These are phyloP conservation scores for Cyclostephanos invisitatus DNA, from an alignment of 108 stramenopile species.

Conservation along the genomic window DNA sequence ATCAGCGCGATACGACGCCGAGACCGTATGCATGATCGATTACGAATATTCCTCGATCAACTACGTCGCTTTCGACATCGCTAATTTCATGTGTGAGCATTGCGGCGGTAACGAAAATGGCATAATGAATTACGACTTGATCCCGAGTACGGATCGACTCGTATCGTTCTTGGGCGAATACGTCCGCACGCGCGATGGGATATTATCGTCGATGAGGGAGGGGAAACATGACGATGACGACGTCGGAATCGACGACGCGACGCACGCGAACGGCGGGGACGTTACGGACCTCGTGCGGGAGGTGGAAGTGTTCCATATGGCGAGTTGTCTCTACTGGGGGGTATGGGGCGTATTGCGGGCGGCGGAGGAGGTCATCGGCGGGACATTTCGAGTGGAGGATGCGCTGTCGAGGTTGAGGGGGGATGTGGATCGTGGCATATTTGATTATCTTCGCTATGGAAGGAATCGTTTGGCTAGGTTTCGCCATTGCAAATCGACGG, in stretches of 20 bases:
- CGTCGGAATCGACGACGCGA: slow-evolving; percentile 4
- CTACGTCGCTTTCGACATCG: slow-evolving; percentile 81
- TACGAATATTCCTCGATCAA: slow-evolving; percentile 87
- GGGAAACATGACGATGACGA: too few relatives aligned
- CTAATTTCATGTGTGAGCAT: slow-evolving; percentile 89
- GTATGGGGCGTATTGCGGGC: slow-evolving; percentile 87
- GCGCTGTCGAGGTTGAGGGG: slow-evolving; percentile 17
- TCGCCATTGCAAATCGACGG: slow-evolving; percentile 10
- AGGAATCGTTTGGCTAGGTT: slow-evolving; percentile 35
- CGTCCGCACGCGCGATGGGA: slow-evolving; percentile 26
- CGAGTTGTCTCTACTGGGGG: slow-evolving; percentile 85
- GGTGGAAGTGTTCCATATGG: slow-evolving; percentile 69
- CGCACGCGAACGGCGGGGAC: not conserved
- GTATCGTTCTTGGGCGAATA: slow-evolving; percentile 55
- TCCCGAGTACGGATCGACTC: slow-evolving; percentile 52
- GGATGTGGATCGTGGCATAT: slow-evolving; percentile 10
- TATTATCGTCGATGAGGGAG: not conserved
- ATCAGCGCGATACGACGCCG: not conserved
- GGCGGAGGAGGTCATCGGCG: slow-evolving; percentile 62
- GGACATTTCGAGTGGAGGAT: slow-evolving; percentile 50
- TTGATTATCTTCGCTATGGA: slow-evolving; percentile 42
- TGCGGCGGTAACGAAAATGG: slow-evolving; percentile 74
- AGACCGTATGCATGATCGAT: slow-evolving; percentile 74
- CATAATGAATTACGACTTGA: slow-evolving; percentile 57
- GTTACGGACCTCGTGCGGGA: slow-evolving; percentile 36